Base-by-base conservation (phyloP, 176 grass and related monocot species). In the Triticum monococcum region DNA sequence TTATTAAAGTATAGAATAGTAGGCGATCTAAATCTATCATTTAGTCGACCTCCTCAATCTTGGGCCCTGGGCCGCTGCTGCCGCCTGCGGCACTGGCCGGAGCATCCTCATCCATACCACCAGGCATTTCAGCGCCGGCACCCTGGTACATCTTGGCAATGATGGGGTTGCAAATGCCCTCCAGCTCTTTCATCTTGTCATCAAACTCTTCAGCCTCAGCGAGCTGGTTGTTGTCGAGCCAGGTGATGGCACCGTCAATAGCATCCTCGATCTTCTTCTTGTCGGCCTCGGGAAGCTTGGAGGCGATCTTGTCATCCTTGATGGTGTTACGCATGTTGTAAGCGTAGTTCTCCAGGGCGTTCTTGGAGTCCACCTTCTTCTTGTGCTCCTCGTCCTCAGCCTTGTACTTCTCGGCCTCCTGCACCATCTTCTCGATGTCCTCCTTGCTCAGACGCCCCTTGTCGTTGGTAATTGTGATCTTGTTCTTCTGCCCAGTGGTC, bases 261-360 rank as follows among this genome's bases (percentile, higher is more conserved):
- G 89, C 87, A 4, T 97, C 94, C 75, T 94, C 92, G 0, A 97
- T 94, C 91, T 92, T 97, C 91, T 97, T 97, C 94, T 94, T 97
- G 62, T 94, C 94, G 1, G 33, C 83, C 31, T 60, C 94, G 0
- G 87, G 62, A 30, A 97, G 86, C 86, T 94, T 94, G 83, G 91
- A 92, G 2, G 95, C 80, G 11, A 97, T 94, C 88, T 94, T 97
- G 17, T 97, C 95, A 52, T 97, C 92, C 88, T 80, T 92, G 71
- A 97, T 89, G 83, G 95, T 94, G 86, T 97, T 97, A 72, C 92
- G 89, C 95, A 97, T 94, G 81, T 97, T 97, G 92, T 94, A 97
- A 20, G 95, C 60, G 4, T 97, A 97, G 84, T 97, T 97, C 95
- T 97, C 92, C 23, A 97, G 74, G 31, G 95, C 72, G 83, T 97